Conservation (phyloP, 139 green algal species). For the Chlamydomonas schloesseri region DNA sequence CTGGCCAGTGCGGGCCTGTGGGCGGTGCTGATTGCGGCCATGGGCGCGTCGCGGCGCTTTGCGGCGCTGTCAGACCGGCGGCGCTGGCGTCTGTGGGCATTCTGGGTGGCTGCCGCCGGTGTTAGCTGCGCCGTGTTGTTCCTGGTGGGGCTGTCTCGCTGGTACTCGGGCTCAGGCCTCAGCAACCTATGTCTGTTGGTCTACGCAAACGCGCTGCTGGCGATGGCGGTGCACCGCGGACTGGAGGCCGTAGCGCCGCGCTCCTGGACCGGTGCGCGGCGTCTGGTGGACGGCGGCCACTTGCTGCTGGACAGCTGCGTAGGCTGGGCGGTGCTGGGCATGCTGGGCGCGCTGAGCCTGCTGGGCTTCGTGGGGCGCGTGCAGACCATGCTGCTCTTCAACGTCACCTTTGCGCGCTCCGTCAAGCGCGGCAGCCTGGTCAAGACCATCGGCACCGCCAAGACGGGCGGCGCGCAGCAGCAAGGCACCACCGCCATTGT, state of each 20-base stretch:
- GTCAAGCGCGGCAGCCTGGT: conserved; percentile 29
- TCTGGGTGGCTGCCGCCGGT: conserved; percentile 29
- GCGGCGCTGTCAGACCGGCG: background rate
- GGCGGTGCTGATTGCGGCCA: background rate
- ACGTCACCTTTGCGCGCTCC: conserved; percentile 29
- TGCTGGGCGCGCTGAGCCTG: conserved; percentile 44
- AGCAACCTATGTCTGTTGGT: conserved; percentile 54
- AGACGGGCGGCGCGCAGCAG: conserved; percentile 21
- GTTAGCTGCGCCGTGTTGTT: conserved; percentile 1
- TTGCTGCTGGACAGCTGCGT: background rate
- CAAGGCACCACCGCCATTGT: background rate
- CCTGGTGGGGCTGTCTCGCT: conserved; percentile 21
- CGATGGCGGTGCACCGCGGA: conserved; percentile 28
- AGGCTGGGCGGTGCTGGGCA: conserved; percentile 31
- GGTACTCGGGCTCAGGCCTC: conserved; percentile 36
- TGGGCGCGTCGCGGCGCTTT: background rate
- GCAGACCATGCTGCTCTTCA: conserved; percentile 51
- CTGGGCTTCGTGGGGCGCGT: conserved; percentile 35
- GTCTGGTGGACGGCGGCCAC: conserved; percentile 45
- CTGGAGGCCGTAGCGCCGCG: conserved; percentile 15
- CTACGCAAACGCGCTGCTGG: conserved; percentile 55
- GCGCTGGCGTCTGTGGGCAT: conserved; percentile 33
- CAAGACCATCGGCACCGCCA: conserved; percentile 32
- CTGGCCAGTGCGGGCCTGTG: conserved; percentile 33
- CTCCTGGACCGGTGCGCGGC: background rate